phyloP scores from a whole-genome alignment of 495 filamentous ascomycete genomes.

The Penicillium lividum region DNA sequence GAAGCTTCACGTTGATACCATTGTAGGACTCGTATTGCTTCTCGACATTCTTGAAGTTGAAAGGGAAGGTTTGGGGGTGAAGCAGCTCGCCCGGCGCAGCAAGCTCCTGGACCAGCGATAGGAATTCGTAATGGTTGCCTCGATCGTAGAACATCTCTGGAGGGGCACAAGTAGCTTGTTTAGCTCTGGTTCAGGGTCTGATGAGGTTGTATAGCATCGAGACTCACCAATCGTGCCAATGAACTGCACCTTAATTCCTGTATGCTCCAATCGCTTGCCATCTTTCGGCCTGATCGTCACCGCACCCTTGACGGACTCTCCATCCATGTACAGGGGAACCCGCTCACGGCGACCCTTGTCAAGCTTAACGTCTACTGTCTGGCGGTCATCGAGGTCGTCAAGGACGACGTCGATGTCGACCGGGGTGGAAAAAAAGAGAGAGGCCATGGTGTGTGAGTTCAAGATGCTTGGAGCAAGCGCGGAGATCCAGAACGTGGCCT shows the following conservation, averaged over 20 bases:
- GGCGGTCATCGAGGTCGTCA: slow-evolving; percentile 88
- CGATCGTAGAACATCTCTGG: slow-evolving; percentile 99
- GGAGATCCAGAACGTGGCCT: slow-evolving; percentile 26
- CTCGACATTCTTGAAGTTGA: slow-evolving; percentile 99
- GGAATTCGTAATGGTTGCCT: slow-evolving; percentile 98
- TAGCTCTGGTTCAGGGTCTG: neutral
- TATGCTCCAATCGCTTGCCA: slow-evolving; percentile 96
- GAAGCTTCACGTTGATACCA: slow-evolving; percentile 98
- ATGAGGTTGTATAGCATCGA: neutral
- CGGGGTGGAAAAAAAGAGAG: slow-evolving; percentile 96
- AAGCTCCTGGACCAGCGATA: slow-evolving; percentile 92
- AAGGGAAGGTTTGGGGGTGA: slow-evolving; percentile 97
- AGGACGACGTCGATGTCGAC: slow-evolving; percentile 99
- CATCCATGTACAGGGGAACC: slow-evolving; percentile 95
- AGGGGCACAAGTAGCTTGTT: neutral
- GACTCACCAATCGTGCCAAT: slow-evolving; percentile 91
- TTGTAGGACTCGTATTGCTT: slow-evolving; percentile 99
- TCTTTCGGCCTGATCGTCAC: slow-evolving; percentile 97
- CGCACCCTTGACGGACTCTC: slow-evolving; percentile 93
- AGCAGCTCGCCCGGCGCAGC: slow-evolving; percentile 96
- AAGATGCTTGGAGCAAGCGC: slow-evolving; percentile 13
- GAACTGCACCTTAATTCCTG: slow-evolving; percentile 99
- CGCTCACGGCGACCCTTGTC: slow-evolving; percentile 97
- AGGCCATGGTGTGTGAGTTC: slow-evolving; percentile 62
- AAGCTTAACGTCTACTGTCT: slow-evolving; percentile 94